A percentile compares a stretch with the other conserved stretches of the same genome.
Conservation (phyloP, 305 asterid species). For the Striga hermonthica region DNA sequence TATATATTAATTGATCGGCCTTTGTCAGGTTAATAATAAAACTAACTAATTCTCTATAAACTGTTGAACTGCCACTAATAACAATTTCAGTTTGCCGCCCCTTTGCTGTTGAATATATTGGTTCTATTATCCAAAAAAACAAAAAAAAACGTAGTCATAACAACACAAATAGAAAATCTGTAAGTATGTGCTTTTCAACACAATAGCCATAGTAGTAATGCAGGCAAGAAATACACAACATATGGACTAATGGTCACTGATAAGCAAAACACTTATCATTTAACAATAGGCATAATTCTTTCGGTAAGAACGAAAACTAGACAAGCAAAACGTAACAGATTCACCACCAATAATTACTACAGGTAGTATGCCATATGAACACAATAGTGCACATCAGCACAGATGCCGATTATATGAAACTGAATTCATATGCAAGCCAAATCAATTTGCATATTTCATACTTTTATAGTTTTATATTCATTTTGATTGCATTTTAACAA, state of each 20-base stretch:
- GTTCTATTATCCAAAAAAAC: background rate
- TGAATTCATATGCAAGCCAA: conserved; percentile 4
- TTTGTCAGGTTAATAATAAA: background rate
- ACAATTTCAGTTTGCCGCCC: background rate
- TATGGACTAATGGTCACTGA: background rate
- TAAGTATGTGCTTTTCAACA: background rate
- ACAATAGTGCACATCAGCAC: conserved; percentile 3
- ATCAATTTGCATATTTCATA: conserved; percentile 8
- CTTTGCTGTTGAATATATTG: background rate
- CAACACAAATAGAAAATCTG: background rate
- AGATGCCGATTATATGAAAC: conserved; percentile 13
- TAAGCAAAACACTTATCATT: background rate
- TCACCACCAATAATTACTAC: background rate
- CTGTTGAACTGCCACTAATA: background rate
- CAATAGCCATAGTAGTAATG: conserved; percentile 6
- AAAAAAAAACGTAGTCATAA: conserved; percentile 2
- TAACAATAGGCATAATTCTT: background rate
- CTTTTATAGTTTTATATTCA: background rate
- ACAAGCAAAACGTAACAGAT: background rate
- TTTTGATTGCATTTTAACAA: conserved; percentile 3
- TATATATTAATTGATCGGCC: background rate
- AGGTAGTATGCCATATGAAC: background rate
- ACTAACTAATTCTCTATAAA: background rate
- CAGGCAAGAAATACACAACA: background rate
- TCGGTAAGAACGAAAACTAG: background rate